Conservation (phyloP, 208 protist genomes). For the Leishmania amazonensis region DNA sequence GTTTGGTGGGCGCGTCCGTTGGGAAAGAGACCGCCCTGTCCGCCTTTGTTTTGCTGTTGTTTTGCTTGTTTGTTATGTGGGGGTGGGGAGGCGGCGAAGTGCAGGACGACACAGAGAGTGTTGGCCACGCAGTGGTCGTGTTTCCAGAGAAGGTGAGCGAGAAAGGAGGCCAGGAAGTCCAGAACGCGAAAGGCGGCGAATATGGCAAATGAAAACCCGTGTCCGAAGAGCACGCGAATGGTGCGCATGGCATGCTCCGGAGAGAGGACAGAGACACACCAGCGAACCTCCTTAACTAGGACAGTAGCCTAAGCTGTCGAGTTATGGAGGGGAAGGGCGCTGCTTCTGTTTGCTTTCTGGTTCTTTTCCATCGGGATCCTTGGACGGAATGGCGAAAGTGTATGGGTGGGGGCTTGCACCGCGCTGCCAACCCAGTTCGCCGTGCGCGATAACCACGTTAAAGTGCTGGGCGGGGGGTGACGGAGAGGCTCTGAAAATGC, state of each 20-base stretch:
- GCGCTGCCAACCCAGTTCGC: not conserved
- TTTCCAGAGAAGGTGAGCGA: not conserved
- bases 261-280: not conserved
- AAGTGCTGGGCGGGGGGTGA: not conserved
- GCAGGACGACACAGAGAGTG: not conserved
- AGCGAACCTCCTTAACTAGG: not conserved
- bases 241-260: not conserved
- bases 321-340: not conserved
- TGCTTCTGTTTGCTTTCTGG: not conserved
- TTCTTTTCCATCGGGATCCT: not conserved
- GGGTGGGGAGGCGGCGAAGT: not conserved
- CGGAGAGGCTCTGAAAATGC: not conserved
- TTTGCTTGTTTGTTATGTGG: not conserved
- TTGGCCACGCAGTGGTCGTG: not conserved
- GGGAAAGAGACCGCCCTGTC: not conserved
- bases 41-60: not conserved
- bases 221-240: not conserved
- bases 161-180: not conserved
- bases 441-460: not conserved
- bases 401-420: not conserved
- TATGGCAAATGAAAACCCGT: not conserved
- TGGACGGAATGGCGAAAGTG: not conserved
- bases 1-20: not conserved
- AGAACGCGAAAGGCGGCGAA: not conserved
- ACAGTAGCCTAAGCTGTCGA: not conserved